These are phyloP conservation scores for Coccomyxa sp. DNA, from an alignment of 139 green algal species.

Conservation along the genomic window DNA sequence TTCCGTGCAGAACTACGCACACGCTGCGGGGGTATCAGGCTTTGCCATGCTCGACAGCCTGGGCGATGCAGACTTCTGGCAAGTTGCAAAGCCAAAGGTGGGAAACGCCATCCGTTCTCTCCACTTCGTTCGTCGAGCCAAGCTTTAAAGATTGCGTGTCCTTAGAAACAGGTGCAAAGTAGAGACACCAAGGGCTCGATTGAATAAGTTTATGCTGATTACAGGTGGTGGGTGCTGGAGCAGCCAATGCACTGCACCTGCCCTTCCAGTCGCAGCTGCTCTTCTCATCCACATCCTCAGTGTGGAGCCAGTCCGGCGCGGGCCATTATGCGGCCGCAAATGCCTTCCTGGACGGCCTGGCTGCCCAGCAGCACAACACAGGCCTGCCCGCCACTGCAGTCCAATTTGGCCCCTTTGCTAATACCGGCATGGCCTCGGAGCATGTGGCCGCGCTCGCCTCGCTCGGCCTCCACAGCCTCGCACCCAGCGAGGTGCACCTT, in stretches of 20 bases:
- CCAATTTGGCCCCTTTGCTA: constrained; percentile 31
- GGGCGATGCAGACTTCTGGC: neutral
- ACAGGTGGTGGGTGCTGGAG: constrained; percentile 6
- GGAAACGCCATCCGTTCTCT: no score
- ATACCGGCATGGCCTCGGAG: constrained; percentile 24
- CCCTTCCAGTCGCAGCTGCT: neutral
- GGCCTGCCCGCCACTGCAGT: constrained; percentile 18
- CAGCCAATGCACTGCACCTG: neutral
- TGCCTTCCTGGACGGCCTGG: constrained; percentile 16
- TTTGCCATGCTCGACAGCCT: constrained; percentile 27
- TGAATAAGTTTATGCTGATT: no score
- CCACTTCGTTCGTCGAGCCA: no score
- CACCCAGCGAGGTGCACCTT: constrained; percentile 1
- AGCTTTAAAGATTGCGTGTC: no score
- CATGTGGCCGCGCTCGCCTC: constrained; percentile 2
- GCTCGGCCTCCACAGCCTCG: constrained; percentile 4
- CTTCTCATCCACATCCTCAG: constrained; percentile 33
- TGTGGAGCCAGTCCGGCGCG: constrained; percentile 35
- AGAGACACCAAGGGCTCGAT: no score
- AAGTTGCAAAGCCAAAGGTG: no score
- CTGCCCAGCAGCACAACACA: neutral
- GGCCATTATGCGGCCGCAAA: constrained; percentile 39
- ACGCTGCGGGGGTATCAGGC: constrained; percentile 28
- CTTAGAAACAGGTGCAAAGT: no score
- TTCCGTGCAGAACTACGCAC: constrained; percentile 20